Evolutionary conservation across 1,284 basidiomycete genomes (phyloP).

Genomic region (Anthracocystis setariae): DNA sequence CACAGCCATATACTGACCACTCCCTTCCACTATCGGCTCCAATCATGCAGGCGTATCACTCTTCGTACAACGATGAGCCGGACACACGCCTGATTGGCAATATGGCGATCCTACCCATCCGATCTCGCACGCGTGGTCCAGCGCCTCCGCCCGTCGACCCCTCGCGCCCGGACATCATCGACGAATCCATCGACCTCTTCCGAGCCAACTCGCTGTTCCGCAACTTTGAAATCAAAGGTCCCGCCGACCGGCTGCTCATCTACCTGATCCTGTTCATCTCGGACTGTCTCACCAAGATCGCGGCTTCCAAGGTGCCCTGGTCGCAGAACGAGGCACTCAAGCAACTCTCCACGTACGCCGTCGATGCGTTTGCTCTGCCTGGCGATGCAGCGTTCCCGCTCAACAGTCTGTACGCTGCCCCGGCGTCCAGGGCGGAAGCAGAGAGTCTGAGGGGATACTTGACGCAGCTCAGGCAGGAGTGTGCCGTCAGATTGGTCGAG

Average conservation of each 20-base stretch:
- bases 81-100: conserved; percentile 88
- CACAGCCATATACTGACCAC: not conserved
- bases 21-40: not conserved
- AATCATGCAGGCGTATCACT: conserved; percentile 77
- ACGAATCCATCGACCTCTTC: conserved; percentile 96
- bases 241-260: conserved; percentile 94
- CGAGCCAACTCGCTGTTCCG: conserved; percentile 98
- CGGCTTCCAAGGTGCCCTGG: conserved; percentile 59
- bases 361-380: conserved; percentile 90
- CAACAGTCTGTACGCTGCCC: conserved; percentile 88
- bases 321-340: conserved; percentile 82
- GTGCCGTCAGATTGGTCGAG: conserved; percentile 85
- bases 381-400: conserved; percentile 95
- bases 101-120: conserved; percentile 88
- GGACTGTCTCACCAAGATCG: conserved; percentile 81
- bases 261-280: conserved; percentile 98
- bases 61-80: conserved; percentile 86
- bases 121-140: conserved; percentile 88
- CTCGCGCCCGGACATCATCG: conserved; percentile 85
- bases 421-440: conserved; percentile 82
- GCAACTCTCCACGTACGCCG: conserved; percentile 84
- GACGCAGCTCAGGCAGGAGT: conserved; percentile 89
- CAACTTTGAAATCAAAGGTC: conserved; percentile 99
- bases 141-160: conserved; percentile 82
- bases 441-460: conserved; percentile 91